Percentiles rank a stretch among this genome's conserved stretches.
phyloP scores from a whole-genome alignment of 2,329 filamentous ascomycete genomes.

The Plenodomus biglobosus region DNA sequence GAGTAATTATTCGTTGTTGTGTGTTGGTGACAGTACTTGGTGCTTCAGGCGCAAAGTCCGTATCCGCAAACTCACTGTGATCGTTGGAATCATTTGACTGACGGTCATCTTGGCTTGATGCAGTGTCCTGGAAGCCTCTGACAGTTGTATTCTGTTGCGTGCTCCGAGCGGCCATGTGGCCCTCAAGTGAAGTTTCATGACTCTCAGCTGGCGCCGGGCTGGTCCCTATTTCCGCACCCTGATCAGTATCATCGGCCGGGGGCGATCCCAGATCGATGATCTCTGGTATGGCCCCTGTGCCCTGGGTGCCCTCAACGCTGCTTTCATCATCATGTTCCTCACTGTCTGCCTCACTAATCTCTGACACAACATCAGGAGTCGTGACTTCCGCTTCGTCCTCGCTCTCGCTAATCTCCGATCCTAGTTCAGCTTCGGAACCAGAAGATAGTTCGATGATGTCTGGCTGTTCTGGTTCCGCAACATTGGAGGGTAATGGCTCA shows the following conservation, averaged over 20 bases:
- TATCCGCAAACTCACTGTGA: constrained; percentile 13
- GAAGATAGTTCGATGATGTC: constrained; percentile 19
- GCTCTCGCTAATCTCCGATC: constrained; percentile 3
- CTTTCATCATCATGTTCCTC: constrained; percentile 3
- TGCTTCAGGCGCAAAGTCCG: constrained; percentile 8
- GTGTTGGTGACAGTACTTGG: background rate
- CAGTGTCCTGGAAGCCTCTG: background rate
- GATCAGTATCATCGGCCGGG: constrained; percentile 7
- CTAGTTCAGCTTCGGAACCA: constrained; percentile 9
- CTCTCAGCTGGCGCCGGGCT: no score
- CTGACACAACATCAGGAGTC: background rate
- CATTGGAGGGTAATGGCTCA: background rate
- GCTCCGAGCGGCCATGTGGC: background rate
- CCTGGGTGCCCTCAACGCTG: constrained; percentile 5
- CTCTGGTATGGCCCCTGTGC: constrained; percentile 9
- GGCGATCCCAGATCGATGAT: constrained; percentile 30
- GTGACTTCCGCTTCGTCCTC: background rate
- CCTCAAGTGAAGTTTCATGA: background rate
- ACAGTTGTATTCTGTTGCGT: background rate
- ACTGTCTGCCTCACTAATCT: background rate
- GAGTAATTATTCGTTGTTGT: constrained; percentile 4
- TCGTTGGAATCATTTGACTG: constrained; percentile 3
- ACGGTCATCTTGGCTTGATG: constrained; percentile 1
- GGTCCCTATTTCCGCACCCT: background rate
- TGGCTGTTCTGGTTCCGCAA: background rate